Base-by-base conservation (phyloP, 352 stramenopile genomes). In the Phytophthora agathidicida region DNA sequence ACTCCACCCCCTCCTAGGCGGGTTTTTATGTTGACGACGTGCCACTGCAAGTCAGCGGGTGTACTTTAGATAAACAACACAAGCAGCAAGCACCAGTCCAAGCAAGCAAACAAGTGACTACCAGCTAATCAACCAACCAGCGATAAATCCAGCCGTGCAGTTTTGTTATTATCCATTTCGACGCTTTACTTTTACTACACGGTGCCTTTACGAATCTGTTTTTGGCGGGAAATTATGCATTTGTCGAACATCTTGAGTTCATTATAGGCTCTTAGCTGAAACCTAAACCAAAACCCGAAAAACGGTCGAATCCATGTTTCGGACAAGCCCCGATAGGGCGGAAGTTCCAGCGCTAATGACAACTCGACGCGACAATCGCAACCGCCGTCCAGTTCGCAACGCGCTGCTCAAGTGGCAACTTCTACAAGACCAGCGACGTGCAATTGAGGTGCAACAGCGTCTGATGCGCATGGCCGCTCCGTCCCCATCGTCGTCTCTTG, bases 31-130 rank as follows among this genome's bases (percentile, higher is more conserved):
- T 60, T 76, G 54, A 73, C 46, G 22, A 55, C 10, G 53, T 65
- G 58, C 60, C 59, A 61, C 44, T 71, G 46, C 53, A 44, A 43
- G 47, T 68, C 48, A 71, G 65, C 65, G 65, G 65, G 65, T 74
- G 65, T 74, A 71, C 48, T 70, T 62, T 74, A 74, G 59, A 63
- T 60, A 22, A 49, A 56, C 39, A 65, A 57, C 44, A 70, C 59
- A 60, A 58, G 42, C 56, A 63, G 55, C 44, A 47, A 60, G 46
- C 65, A 59, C 46, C 8, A 63, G 55, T 59, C 46, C 36, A 28
- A 53, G 31, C 44, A 28, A 35, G n/a, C 41, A 46, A 61, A 49
- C 30, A 52, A 60, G 44, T 58, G 46, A 33, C 37, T 56, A 48
- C 37, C 44, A 67, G 58, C 43, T 68, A 68, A 68, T 63, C 42